Conservation (phyloP, 495 filamentous ascomycete species). For the Entonaema liquescens region DNA sequence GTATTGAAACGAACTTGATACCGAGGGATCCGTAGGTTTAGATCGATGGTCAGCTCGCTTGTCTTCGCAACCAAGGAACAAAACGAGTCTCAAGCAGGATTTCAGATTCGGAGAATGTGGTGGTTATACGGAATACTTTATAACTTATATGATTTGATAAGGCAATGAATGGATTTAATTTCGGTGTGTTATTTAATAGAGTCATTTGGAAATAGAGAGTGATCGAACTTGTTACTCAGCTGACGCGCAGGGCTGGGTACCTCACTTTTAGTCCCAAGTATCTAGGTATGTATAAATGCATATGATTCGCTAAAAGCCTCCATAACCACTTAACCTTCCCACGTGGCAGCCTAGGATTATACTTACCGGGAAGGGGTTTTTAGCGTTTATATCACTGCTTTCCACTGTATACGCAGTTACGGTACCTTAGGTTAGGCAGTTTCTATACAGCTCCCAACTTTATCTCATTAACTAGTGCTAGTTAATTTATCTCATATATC, state of each 20-base stretch:
- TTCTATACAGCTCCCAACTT: not conserved
- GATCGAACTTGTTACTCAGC: not conserved
- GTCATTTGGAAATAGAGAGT: not conserved
- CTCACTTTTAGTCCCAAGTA: not conserved
- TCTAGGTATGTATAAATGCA: slow-evolving; percentile 17
- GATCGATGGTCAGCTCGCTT: not conserved
- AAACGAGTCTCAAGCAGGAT: not conserved
- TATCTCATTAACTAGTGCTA: not conserved
- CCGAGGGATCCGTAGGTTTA: not conserved
- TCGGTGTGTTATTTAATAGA: slow-evolving; percentile 4
- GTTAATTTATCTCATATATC: not conserved
- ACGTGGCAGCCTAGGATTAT: slow-evolving; percentile 22
- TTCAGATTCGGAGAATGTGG: not conserved
- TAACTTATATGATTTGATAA: not conserved
- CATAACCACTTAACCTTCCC: slow-evolving; percentile 20
- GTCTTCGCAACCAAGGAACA: not conserved
- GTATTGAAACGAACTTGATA: slow-evolving; percentile 8
- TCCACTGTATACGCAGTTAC: too few species aligned
- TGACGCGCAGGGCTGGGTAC: not conserved
- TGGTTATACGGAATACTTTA: not conserved
- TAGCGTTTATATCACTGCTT: not conserved
- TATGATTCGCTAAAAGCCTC: not conserved
- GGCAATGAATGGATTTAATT: not conserved
- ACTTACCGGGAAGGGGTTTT: not conserved
- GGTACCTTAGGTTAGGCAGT: too few species aligned